Base-by-base conservation (phyloP, 257 asterid species). In the Buddleja alternifolia region DNA sequence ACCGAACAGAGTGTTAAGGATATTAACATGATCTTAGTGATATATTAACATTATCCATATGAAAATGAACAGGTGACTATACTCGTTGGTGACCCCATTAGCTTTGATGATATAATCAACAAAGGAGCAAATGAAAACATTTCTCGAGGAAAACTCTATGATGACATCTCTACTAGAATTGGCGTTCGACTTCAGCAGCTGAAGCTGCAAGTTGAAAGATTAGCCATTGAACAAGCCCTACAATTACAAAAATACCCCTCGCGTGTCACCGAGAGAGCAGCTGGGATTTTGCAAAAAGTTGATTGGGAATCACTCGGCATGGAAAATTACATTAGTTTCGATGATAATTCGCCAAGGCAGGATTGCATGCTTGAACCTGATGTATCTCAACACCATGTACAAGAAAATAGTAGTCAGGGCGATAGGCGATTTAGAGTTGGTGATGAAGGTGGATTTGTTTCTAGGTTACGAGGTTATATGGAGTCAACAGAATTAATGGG, bases 61-160 rank as follows among this genome's bases (percentile, higher is more conserved):
- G 34, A 51, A 48, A 72, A 72, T 34, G 19, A 50, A 54, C 83
- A 92, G 98, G 96, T 92, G 80, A 87, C 96, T n/a, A 84, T 92
- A 47, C 92, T 92, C 11, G 80, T 92, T 3, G 98, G 98, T 1
- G 98, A 92, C 63, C 98, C 98, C 65, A 89, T 92, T 51, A 56
- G 63, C 54, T 89, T 92, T 46, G 92, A 92, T 10, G 98, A 92
- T 73, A 21, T 92, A 62, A 73, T 84, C 44, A 40, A 57, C 8
- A 73, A 70, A 8, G 89, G 73, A 42, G 83, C 72, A 42, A 74
- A 81, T 48, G 70, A 71, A 53, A 80, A 74, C 11, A 51, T 83
- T 19, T 73, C 92, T 8, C 82, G 92, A 75, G 86, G 83, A 66
- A 79, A 89, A 56, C 86, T 92, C 34, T 92, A 85, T 24, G 96